phyloP scores from a whole-genome alignment of 805 yeast species.

The Monosporozyma yasuniensis region DNA sequence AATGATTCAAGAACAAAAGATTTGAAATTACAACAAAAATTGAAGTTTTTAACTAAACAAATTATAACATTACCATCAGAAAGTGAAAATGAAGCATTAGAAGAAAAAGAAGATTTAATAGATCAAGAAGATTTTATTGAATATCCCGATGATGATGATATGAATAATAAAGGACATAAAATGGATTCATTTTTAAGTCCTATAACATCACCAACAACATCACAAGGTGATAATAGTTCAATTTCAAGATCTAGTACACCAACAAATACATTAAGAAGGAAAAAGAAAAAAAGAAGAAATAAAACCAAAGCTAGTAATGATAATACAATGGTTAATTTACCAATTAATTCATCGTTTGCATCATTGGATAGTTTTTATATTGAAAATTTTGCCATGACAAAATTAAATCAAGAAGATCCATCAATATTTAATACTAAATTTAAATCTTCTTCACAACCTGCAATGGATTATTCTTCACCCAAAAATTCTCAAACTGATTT shows the following conservation, averaged over 20 bases:
- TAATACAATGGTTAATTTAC: constrained; percentile 50
- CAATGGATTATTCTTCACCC: neutral
- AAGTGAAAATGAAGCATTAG: too few species aligned
- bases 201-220: neutral
- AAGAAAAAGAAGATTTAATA: too few species aligned
- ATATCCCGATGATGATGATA: neutral
- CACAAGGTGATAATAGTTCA: neutral
- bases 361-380: constrained; percentile 57
- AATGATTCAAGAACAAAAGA: constrained; percentile 14
- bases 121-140: neutral
- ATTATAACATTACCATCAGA: neutral
- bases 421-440: neutral
- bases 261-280: constrained; percentile 1
- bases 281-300: constrained; percentile 2
- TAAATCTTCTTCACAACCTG: constrained; percentile 2
- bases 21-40: constrained; percentile 13
- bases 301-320: neutral
- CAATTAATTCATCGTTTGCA: constrained; percentile 68
- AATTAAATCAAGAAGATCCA: constrained; percentile 4
- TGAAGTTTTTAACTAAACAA: constrained; percentile 11
- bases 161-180: neutral
- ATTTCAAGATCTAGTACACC: neutral
- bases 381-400: constrained; percentile 37
- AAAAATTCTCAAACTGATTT: neutral
- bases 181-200: constrained; percentile 1